Evolutionary conservation across 805 yeast genomes (phyloP).

Genomic region (Saturnispora kantuleensis): DNA sequence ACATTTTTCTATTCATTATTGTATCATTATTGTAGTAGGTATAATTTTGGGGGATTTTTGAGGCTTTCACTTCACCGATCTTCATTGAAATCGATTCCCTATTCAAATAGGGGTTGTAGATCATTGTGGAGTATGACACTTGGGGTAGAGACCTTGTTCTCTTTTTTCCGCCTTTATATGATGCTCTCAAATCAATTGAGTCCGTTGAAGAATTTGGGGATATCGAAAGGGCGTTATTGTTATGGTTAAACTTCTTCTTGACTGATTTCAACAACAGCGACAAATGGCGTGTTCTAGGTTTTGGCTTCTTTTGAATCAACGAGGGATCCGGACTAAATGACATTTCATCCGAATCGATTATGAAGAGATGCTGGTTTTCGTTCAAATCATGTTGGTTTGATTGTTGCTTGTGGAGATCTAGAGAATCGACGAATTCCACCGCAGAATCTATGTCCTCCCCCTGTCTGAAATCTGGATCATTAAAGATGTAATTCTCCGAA

Average conservation of each 20-base stretch:
- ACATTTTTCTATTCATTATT: slow-evolving; percentile 16
- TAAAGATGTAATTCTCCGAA: slow-evolving; percentile 28
- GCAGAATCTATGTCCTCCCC: slow-evolving; percentile 8
- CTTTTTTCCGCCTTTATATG: slow-evolving; percentile 23
- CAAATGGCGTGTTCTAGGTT: slow-evolving; percentile 4
- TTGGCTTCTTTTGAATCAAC: background rate
- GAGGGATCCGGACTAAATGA: slow-evolving; percentile 3
- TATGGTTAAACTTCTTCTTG: slow-evolving; percentile 3
- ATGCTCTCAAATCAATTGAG: background rate
- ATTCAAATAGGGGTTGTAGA: slow-evolving; percentile 27
- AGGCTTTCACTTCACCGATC: slow-evolving; percentile 34
- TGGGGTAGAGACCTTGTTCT: slow-evolving; percentile 49
- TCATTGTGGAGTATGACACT: slow-evolving; percentile 36
- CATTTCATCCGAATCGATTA: slow-evolving; percentile 1
- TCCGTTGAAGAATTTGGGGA: background rate
- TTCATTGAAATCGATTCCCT: slow-evolving; percentile 29
- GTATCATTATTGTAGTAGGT: slow-evolving; percentile 18
- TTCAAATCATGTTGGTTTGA: background rate
- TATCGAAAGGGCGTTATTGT: background rate
- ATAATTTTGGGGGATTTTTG: slow-evolving; percentile 25
- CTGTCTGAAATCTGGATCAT: slow-evolving; percentile 3
- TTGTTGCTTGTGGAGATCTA: background rate
- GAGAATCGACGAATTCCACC: slow-evolving; percentile 7
- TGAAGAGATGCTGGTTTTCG: background rate
- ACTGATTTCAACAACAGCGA: slow-evolving; percentile 4